These are phyloP conservation scores for Cenchrus purpureus DNA, from an alignment of 176 grass and related monocot species.

Conservation along the genomic window DNA sequence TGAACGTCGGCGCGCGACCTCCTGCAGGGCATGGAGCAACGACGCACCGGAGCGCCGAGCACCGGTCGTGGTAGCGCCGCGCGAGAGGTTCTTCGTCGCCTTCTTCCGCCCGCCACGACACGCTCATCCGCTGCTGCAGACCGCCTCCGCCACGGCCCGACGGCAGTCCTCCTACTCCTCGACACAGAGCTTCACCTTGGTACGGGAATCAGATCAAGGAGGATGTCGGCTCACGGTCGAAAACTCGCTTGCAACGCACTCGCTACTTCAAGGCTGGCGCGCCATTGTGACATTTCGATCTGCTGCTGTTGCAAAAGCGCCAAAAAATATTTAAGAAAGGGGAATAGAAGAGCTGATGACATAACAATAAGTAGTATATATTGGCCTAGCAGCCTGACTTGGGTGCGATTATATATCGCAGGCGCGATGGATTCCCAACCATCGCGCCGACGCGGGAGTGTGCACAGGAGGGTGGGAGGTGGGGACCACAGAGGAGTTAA, in stretches of 20 bases:
- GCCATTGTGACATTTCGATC: neutral
- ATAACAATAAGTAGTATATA: no score
- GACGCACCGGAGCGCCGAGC: constrained; percentile 43
- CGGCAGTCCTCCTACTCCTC: neutral
- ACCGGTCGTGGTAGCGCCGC: constrained; percentile 59
- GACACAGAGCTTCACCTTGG: constrained; percentile 76
- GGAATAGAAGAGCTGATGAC: no score
- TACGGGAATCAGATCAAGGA: constrained; percentile 54
- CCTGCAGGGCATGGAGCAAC: constrained; percentile 58
- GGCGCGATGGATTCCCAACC: no score
- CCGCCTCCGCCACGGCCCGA: neutral
- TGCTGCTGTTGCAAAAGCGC: no score
- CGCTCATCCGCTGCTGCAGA: constrained; percentile 25
- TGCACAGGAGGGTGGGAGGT: no score
- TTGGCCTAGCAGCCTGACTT: no score
- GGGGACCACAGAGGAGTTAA: no score
- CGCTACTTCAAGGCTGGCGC: neutral
- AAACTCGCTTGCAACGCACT: constrained; percentile 67
- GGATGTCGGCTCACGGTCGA: constrained; percentile 59
- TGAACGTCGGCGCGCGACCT: constrained; percentile 91
- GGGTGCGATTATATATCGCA: no score
- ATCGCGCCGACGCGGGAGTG: no score
- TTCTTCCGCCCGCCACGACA: constrained; percentile 81
- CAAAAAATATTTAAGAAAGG: no score
- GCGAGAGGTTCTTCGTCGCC: constrained; percentile 67